Conservation (phyloP, 2,329 filamentous ascomycete genomes). For the Arthrobotrys pseudoclavata region DNA sequence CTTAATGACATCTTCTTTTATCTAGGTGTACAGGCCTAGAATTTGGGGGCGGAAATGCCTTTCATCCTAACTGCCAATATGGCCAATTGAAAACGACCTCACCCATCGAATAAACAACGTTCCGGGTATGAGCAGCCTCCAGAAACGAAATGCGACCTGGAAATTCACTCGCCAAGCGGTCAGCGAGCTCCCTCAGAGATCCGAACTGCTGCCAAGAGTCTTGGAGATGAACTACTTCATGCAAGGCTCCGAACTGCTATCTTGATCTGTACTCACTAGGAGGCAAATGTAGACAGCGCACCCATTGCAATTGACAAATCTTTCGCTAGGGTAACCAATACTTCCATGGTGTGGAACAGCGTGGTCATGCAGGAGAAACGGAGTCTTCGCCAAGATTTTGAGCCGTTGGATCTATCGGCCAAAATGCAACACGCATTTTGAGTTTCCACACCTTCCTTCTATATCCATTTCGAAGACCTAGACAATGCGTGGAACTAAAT, state of each 20-base stretch:
- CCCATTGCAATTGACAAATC: constrained; percentile 6
- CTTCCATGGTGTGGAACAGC: background rate
- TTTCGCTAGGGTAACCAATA: background rate
- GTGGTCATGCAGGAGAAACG: background rate
- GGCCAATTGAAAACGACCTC: background rate
- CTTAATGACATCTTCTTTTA: constrained; percentile 8
- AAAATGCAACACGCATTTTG: constrained; percentile 10
- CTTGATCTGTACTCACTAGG: background rate
- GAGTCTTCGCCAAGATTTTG: background rate
- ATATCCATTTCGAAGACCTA: too few species aligned
- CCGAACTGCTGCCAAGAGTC: constrained; percentile 26
- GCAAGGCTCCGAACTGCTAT: constrained; percentile 30
- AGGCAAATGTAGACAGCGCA: background rate
- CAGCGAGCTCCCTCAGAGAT: constrained; percentile 9
- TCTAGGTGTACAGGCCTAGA: background rate
- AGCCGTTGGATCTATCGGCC: too few species aligned
- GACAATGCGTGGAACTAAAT: background rate
- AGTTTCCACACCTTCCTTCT: background rate
- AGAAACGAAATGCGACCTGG: background rate
- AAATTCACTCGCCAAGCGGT: constrained; percentile 25
- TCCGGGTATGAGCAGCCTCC: background rate
- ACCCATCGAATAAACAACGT: background rate
- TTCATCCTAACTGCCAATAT: background rate
- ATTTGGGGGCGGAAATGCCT: background rate
- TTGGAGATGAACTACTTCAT: background rate